phyloP scores from a whole-genome alignment of 2,329 filamentous ascomycete genomes.

The Xylaria polymorpha region DNA sequence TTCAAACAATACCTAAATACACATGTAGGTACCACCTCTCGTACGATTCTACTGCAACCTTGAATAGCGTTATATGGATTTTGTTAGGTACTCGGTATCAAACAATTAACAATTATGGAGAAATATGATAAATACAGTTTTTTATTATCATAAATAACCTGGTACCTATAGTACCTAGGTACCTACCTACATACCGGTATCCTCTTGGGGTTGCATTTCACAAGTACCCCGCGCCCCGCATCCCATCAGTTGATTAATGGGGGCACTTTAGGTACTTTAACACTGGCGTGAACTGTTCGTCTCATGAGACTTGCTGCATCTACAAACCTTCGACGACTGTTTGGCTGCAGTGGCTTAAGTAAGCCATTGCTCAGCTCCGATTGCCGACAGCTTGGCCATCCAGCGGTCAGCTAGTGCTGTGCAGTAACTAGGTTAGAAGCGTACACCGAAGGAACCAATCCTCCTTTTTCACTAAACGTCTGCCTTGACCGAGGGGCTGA shows the following conservation, averaged over 20 bases:
- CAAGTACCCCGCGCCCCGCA: slow-evolving; percentile 9
- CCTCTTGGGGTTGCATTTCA: background rate
- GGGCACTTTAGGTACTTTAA: background rate
- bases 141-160: no score
- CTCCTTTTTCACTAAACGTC: slow-evolving; percentile 12
- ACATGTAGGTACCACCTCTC: no score
- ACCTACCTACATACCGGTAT: no score
- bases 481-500: slow-evolving; percentile 34
- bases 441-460: background rate
- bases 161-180: no score
- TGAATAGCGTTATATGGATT: background rate
- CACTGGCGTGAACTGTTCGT: background rate
- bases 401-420: background rate
- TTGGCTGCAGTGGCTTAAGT: background rate
- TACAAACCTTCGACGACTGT: background rate
- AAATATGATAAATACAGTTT: background rate
- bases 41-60: background rate
- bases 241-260: background rate
- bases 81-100: no score
- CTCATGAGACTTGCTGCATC: background rate
- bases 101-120: background rate
- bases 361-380: background rate
- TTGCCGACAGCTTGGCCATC: background rate
- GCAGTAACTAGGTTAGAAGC: no score
- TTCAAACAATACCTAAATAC: background rate